phyloP scores from a whole-genome alignment of 352 stramenopile species.

The Globisporangium radiosum region DNA sequence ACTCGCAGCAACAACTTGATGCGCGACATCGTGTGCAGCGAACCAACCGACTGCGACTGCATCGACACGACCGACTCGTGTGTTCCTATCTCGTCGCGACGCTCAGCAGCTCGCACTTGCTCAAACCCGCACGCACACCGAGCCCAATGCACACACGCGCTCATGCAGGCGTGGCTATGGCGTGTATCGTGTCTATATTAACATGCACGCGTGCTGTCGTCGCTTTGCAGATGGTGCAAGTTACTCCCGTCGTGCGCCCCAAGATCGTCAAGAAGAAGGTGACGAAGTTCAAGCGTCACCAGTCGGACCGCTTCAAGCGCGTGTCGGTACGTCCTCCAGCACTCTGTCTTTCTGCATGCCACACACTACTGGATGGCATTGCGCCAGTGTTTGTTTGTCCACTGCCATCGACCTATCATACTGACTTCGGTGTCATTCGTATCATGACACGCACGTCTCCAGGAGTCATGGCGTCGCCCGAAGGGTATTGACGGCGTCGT shows the following conservation, averaged over 20 bases:
- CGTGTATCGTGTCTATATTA: no score
- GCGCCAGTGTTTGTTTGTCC: background rate
- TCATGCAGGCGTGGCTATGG: background rate
- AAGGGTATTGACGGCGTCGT: slow-evolving; percentile 99
- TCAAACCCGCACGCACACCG: no score
- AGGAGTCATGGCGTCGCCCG: slow-evolving; percentile 95
- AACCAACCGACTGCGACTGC: no score
- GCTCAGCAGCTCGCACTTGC: no score
- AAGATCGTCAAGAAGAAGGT: slow-evolving; percentile 99
- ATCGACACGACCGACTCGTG: no score
- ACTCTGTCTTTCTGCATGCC: background rate
- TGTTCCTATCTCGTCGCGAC: no score
- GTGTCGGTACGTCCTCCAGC: slow-evolving; percentile 77
- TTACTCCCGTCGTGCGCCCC: slow-evolving; percentile 84
- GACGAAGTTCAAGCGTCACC: slow-evolving; percentile 99
- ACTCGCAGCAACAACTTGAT: no score
- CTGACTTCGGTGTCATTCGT: background rate
- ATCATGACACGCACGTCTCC: background rate
- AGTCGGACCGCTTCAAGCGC: slow-evolving; percentile 98
- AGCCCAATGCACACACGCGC: background rate
- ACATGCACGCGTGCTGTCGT: background rate
- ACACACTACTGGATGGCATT: background rate
- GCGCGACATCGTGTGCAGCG: no score
- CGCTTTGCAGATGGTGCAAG: slow-evolving; percentile 79
- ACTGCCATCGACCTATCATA: background rate